Percentiles rank a stretch among this genome's conserved stretches.
phyloP scores from a whole-genome alignment of 2,329 filamentous ascomycete genomes.

The Nemania sp. region DNA sequence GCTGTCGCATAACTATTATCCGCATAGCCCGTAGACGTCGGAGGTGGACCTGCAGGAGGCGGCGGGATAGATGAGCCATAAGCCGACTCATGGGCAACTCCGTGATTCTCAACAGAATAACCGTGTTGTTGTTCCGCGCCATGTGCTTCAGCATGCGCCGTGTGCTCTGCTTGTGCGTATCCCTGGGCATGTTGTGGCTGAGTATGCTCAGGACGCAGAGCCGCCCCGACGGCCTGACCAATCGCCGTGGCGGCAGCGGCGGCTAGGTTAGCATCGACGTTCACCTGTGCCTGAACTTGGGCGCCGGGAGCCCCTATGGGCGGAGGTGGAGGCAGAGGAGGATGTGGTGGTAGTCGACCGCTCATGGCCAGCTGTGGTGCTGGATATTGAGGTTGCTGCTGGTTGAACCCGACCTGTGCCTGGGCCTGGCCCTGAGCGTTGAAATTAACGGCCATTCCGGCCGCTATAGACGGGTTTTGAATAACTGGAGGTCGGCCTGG shows the following conservation, averaged over 20 bases:
- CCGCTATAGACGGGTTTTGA: conserved; percentile 27
- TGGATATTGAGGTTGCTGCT: conserved; percentile 21
- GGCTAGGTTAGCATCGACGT: conserved; percentile 8
- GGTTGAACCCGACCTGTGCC: conserved; percentile 18
- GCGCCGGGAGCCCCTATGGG: conserved; percentile 1
- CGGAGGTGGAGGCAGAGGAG: conserved; percentile 1
- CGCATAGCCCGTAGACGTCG: neutral
- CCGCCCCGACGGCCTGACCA: conserved; percentile 12
- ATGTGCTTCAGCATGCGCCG: neutral
- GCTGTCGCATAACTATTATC: conserved; percentile 12
- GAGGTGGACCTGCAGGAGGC: neutral
- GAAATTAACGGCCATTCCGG: conserved; percentile 24
- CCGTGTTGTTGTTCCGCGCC: conserved; percentile 11
- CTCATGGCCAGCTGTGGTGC: conserved; percentile 19
- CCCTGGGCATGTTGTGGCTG: conserved; percentile 10
- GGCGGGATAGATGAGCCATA: conserved; percentile 9
- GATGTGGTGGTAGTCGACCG: conserved; percentile 6
- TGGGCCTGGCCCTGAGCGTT: conserved; percentile 24
- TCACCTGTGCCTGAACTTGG: conserved; percentile 14
- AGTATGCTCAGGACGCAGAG: conserved; percentile 9
- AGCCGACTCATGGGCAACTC: neutral
- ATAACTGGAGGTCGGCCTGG: conserved; percentile 32
- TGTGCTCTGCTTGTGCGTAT: neutral
- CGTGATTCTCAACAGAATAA: conserved; percentile 3
- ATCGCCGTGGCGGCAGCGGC: conserved; percentile 7